Base-by-base conservation (phyloP, 352 stramenopile species). In the Globisporangium paddicum region DNA sequence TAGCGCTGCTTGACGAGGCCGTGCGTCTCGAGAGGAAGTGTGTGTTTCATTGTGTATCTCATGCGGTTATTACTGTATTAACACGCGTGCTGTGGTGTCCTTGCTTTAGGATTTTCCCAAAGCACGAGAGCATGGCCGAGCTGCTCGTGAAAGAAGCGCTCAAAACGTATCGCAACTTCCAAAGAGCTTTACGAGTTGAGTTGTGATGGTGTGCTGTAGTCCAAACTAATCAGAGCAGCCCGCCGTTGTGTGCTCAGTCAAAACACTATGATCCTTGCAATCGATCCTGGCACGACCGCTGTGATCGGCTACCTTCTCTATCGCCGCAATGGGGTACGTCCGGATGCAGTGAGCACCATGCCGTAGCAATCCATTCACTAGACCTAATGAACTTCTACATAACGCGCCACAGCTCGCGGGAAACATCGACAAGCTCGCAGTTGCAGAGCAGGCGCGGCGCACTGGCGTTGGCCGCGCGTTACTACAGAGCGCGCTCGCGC, bases 231-330 rank as follows among this genome's bases (percentile, higher is more conserved):
- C 3, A 32, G 6, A 7, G 6, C 6, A 19, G 19, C 37, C 37
- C 5, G n/a, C 4, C 13, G 7, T 5, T n/a, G 3, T 41, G 18
- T 38, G 18, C 25, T 58, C 23, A 79, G 70, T 2, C 68, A 80
- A 44, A 79, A 72, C 50, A 69, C 63, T 32, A 37, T 85, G 50
- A 23, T 79, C 18, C 57, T 82, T 34, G 75, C 74, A 10, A 35
- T 84, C 18, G 50, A 53, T 25, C 47, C 28, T 23, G 50, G 44
- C 34, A 32, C 59, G 26, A 51, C n/a, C 10, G 19, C 19, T 40
- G 68, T 82, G 6, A 26, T 53, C 45, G 75, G 72, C 49, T 81
- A 86, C 65, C 49, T 86, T 10, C 69, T 86, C 16, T 79, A 69
- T 45, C 64, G 72, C 23, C 61, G 71, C 37, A 73, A 63, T 42